Conservation (phyloP, 768 basidiomycete species). For the Collybia nuda region DNA sequence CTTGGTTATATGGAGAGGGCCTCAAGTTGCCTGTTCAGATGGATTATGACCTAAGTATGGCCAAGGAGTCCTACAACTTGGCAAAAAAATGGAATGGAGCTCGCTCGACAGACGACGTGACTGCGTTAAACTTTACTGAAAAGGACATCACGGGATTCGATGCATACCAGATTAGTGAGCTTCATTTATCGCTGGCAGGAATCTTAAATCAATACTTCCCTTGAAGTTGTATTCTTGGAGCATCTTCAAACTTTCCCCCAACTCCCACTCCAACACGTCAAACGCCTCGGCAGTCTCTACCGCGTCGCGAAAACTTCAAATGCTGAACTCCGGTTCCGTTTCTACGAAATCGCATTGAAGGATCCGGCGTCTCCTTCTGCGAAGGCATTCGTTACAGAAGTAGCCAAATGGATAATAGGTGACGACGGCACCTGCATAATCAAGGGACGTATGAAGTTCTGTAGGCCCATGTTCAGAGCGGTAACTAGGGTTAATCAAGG, state of each 20-base stretch:
- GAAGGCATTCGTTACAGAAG: constrained; percentile 45
- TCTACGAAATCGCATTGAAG: constrained; percentile 69
- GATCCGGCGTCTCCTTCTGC: constrained; percentile 48
- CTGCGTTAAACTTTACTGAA: too few species aligned
- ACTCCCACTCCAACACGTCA: constrained; percentile 61
- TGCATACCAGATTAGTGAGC: too few species aligned
- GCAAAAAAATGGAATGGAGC: too few species aligned
- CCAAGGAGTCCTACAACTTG: too few species aligned
- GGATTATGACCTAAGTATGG: too few species aligned
- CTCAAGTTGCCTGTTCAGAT: too few species aligned
- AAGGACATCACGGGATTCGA: too few species aligned
- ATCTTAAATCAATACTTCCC: too few species aligned
- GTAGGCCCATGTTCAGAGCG: constrained; percentile 63
- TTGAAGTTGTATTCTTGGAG: too few species aligned
- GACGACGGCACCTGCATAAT: constrained; percentile 57
- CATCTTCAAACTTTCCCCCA: constrained; percentile 59
- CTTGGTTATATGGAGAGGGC: too few species aligned
- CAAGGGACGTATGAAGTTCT: constrained; percentile 87
- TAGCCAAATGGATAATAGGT: constrained; percentile 70
- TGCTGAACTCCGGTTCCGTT: constrained; percentile 75
- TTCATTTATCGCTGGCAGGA: too few species aligned
- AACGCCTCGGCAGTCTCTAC: constrained; percentile 59
- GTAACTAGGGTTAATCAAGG: constrained; percentile 49
- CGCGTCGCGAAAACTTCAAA: constrained; percentile 55
- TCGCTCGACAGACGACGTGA: too few species aligned